Evolutionary conservation across 257 asterid genomes (phyloP), one percentile per base, ranked within the genome.

Genomic region (Solanum boliviense): DNA sequence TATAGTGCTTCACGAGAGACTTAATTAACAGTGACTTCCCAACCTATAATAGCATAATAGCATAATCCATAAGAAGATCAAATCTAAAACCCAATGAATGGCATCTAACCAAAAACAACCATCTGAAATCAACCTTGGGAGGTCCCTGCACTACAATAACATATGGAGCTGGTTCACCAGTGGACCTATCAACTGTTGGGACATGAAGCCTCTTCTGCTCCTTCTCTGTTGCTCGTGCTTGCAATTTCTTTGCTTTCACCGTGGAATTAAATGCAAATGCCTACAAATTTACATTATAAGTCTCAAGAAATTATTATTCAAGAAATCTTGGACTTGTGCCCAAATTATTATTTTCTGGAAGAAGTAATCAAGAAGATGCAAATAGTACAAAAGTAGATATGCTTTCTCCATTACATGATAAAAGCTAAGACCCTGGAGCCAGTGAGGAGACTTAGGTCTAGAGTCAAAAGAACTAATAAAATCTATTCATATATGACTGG

Each of bases 71-170:
- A 38, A 56, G 65, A 73, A n/a, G 48, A 46, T 46, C 72, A 89
- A 84, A 25, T 58, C 62, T 16, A 27, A 39, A 27, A 29, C 27
- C 29, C 25, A 58, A 34, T 4, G 9, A 29, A 68, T 29, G 13
- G 15, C 38, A 23, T 23, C 74, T 29, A 29, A 44, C 41, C 13
- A 18, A 36, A 56, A 44, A 2, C 8, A 65, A 58, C 25, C 13
- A 83, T 18, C 21, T 31, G 70, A 58, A 3, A n/a, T 20, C 5
- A 87, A 97, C 99, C 98, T 97, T 92, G 10, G 99, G 99, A 70
- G 99, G 99, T 75, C 99, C 99, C 86, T 97, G 99, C 35, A 97
- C 95, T 23, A 95, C 99, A 89, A 97, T 90, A 84, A 97, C 99
- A 74, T 90, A 95, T 2, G 99, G 99, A 87, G 99, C 98, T 38